Conservation (phyloP, 495 filamentous ascomycete species). For the Emericellopsis terricola region DNA sequence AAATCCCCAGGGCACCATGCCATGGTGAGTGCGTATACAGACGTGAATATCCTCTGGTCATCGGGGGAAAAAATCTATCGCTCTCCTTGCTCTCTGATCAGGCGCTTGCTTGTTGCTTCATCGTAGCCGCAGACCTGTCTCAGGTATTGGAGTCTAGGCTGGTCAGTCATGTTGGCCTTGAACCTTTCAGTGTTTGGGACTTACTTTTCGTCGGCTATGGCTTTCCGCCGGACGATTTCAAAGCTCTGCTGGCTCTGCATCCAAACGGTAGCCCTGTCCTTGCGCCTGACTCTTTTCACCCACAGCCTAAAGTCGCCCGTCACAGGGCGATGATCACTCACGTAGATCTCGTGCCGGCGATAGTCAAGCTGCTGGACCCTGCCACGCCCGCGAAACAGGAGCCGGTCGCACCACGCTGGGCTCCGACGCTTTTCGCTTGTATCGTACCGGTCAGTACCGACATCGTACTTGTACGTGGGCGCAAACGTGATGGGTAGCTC, state of each 20-base stretch:
- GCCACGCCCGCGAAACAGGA: constrained; percentile 71
- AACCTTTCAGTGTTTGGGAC: constrained; percentile 3
- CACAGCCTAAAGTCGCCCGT: constrained; percentile 65
- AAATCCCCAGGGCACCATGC: no score
- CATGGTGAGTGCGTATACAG: no score
- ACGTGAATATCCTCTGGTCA: no score
- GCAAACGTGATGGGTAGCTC: constrained; percentile 79
- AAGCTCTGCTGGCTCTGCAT: constrained; percentile 54
- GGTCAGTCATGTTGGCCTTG: background rate
- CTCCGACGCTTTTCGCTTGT: constrained; percentile 84
- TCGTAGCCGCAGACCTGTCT: constrained; percentile 28
- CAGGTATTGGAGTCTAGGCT: constrained; percentile 20
- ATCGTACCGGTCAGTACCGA: constrained; percentile 86
- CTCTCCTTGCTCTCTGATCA: constrained; percentile 17
- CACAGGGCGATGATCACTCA: constrained; percentile 87
- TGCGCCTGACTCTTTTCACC: constrained; percentile 58
- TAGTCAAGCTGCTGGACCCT: constrained; percentile 80
- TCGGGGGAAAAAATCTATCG: no score
- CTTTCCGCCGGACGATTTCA: constrained; percentile 48
- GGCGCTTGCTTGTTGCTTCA: constrained; percentile 14
- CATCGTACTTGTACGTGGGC: constrained; percentile 97
- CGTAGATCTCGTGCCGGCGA: constrained; percentile 67
- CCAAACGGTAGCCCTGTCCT: constrained; percentile 46
- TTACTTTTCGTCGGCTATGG: constrained; percentile 35
- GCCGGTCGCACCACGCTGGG: constrained; percentile 93